Conservation (phyloP, 1,139 yeast genomes). For the Groenewaldozyma sp. region DNA sequence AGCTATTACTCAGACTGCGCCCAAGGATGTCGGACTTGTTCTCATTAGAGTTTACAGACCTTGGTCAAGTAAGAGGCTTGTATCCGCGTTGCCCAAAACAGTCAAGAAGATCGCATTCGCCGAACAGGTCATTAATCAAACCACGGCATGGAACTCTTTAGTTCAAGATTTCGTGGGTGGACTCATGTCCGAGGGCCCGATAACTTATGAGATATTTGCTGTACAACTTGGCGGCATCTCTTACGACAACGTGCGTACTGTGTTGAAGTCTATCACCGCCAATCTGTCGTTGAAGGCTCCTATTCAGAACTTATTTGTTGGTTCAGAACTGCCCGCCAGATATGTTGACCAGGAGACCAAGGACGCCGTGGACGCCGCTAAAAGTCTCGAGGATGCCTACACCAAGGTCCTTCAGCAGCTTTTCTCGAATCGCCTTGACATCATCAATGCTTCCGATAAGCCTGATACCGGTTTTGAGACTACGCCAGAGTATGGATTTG, state of each 20-base stretch:
- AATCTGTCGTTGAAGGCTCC: constrained; percentile 50
- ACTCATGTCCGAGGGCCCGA: constrained; percentile 29
- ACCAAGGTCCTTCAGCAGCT: constrained; percentile 65
- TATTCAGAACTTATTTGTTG: constrained; percentile 54
- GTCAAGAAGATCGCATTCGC: constrained; percentile 54
- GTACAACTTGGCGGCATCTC: constrained; percentile 48
- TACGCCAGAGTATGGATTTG: constrained; percentile 80
- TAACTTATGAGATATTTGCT: constrained; percentile 38
- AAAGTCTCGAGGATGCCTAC: constrained; percentile 66
- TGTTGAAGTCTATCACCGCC: constrained; percentile 41
- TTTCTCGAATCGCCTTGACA: constrained; percentile 41
- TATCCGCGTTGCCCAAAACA: constrained; percentile 45
- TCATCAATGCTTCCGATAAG: constrained; percentile 50
- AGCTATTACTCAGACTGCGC: constrained; percentile 28
- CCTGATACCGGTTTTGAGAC: constrained; percentile 35
- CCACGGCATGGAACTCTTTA: constrained; percentile 55
- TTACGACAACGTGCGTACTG: constrained; percentile 36
- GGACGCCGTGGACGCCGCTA: constrained; percentile 39
- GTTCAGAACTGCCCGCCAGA: constrained; percentile 28
- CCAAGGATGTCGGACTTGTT: constrained; percentile 41
- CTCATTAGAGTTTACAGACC: constrained; percentile 64
- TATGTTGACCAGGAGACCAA: constrained; percentile 13
- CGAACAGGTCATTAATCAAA: constrained; percentile 45
- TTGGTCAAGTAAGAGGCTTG: constrained; percentile 45
- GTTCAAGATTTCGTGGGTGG: constrained; percentile 60